Conservation (phyloP, 768 basidiomycete genomes). For the Boletellus ananiceps region DNA sequence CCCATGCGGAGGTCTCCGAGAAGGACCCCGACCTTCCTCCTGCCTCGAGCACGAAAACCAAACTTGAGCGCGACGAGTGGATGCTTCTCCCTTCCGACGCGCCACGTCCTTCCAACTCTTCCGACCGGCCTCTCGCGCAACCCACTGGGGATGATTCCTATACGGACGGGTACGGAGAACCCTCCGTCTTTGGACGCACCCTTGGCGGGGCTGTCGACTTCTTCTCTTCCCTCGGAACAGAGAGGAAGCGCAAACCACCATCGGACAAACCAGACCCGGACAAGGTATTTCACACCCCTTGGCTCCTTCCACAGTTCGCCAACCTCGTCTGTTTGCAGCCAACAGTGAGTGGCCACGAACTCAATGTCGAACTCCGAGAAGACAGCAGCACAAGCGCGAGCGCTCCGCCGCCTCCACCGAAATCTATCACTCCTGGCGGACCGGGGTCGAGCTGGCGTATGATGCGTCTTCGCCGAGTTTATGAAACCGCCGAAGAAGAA, state of each 20-base stretch:
- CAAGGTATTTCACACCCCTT: conserved; percentile 43
- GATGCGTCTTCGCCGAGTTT: conserved; percentile 89
- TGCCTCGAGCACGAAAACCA: conserved; percentile 42
- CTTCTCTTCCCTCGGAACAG: conserved; percentile 83
- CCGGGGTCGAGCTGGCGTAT: conserved; percentile 96
- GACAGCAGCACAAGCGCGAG: conserved; percentile 39
- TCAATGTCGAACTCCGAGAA: conserved; percentile 54
- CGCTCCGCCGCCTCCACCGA: conserved; percentile 36
- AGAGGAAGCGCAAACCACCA: conserved; percentile 61
- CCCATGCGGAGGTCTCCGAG: conserved; percentile 47
- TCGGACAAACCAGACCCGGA: conserved; percentile 63
- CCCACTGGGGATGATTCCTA: conserved; percentile 44
- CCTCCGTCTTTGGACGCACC: conserved; percentile 41
- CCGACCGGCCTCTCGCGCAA: conserved; percentile 27
- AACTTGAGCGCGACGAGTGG: conserved; percentile 78
- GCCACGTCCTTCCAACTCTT: conserved; percentile 28
- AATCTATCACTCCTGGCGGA: conserved; percentile 69
- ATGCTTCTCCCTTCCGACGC: conserved; percentile 55
- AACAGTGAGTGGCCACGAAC: conserved; percentile 55
- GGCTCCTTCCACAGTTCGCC: conserved; percentile 2
- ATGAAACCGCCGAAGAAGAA: conserved; percentile 89
- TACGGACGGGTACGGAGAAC: conserved; percentile 64
- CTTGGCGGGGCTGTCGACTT: conserved; percentile 71
- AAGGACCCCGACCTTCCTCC: conserved; percentile 47
- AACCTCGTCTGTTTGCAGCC: conserved; percentile 38